phyloP scores from a whole-genome alignment of 169 alveolate genomes.

The Plasmodium chabaudi region DNA sequence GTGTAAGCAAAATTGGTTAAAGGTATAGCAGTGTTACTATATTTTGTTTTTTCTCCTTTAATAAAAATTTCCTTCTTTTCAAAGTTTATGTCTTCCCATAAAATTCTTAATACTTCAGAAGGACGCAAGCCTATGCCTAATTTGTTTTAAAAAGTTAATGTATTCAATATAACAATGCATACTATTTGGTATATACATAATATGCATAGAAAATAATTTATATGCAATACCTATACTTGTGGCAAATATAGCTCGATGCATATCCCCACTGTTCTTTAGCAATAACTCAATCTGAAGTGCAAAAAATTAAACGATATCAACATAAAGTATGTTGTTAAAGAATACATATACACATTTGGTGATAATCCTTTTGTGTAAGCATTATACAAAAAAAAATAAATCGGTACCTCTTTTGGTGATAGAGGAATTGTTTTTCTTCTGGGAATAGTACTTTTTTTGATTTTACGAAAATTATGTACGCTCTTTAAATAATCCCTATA shows the following conservation, averaged over 20 bases:
- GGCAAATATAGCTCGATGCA: conserved; percentile 82
- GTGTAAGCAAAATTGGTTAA: conserved; percentile 79
- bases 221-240: conserved; percentile 71
- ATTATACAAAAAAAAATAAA: neutral
- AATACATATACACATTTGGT: too few species aligned
- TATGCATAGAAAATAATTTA: neutral
- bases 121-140: conserved; percentile 84
- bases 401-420: conserved; percentile 60
- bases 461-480: conserved; percentile 78
- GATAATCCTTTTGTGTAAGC: conserved; percentile 6
- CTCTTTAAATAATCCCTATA: conserved; percentile 78
- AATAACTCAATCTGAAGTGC: conserved; percentile 73
- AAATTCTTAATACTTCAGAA: conserved; percentile 78
- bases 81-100: conserved; percentile 82
- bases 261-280: conserved; percentile 76
- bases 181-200: neutral
- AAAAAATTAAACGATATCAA: conserved; percentile 20
- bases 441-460: conserved; percentile 80
- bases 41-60: conserved; percentile 82
- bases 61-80: conserved; percentile 70
- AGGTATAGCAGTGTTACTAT: conserved; percentile 80
- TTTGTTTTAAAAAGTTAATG: neutral
- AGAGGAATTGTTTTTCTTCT: conserved; percentile 65
- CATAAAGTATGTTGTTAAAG: too few species aligned
- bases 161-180: neutral